A percentile compares a stretch with the other conserved stretches of the same genome.
Evolutionary conservation across 768 basidiomycete genomes (phyloP).

Genomic region (Suillus ampliporus): DNA sequence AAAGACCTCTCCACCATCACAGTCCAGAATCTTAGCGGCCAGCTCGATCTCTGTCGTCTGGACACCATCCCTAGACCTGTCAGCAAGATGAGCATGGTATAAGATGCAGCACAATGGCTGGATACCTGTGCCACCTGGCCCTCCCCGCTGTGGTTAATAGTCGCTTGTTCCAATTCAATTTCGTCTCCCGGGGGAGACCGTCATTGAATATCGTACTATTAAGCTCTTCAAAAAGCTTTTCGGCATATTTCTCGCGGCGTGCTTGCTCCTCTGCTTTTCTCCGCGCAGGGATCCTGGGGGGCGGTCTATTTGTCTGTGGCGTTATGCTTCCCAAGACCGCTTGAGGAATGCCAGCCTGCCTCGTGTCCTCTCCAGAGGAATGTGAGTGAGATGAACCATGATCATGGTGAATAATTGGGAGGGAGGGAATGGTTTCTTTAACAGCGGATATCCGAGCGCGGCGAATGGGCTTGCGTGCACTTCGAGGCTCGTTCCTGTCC

Average conservation of each 20-base stretch:
- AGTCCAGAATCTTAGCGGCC: slow-evolving; percentile 82
- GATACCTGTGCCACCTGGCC: slow-evolving; percentile 66
- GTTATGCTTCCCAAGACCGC: slow-evolving; percentile 16
- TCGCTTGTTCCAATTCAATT: slow-evolving; percentile 70
- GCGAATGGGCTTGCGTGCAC: slow-evolving; percentile 51
- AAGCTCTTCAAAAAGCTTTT: slow-evolving; percentile 61
- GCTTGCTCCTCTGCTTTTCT: slow-evolving; percentile 48
- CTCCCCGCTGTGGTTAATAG: slow-evolving; percentile 72
- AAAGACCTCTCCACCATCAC: slow-evolving; percentile 56
- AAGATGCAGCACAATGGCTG: not conserved
- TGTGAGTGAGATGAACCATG: slow-evolving; percentile 4
- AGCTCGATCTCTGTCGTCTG: slow-evolving; percentile 72
- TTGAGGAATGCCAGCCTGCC: slow-evolving; percentile 1
- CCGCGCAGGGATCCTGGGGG: slow-evolving; percentile 45
- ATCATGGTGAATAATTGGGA: not conserved
- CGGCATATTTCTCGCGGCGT: slow-evolving; percentile 57
- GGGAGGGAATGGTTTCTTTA: not conserved
- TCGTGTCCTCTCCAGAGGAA: slow-evolving; percentile 10
- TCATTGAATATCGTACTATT: slow-evolving; percentile 62
- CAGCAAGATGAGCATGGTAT: slow-evolving; percentile 11
- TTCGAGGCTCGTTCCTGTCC: slow-evolving; percentile 53
- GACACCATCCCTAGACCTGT: slow-evolving; percentile 61
- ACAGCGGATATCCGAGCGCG: slow-evolving; percentile 12
- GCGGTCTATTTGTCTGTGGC: slow-evolving; percentile 17
- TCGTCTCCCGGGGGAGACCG: slow-evolving; percentile 57